phyloP scores from a whole-genome alignment of 805 yeast genomes.

The Lachancea meyersii region DNA sequence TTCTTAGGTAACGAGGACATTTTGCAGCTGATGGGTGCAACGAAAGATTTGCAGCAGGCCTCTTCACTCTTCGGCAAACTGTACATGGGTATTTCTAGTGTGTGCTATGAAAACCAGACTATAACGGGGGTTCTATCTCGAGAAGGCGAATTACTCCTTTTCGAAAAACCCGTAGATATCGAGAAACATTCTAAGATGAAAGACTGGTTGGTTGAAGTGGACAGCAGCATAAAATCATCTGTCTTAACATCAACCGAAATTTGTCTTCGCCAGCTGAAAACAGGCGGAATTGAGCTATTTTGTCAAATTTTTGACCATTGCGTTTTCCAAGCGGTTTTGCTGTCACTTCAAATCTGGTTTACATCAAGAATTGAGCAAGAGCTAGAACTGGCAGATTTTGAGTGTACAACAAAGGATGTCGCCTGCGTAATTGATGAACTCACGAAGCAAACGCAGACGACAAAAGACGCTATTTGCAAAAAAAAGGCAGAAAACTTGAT shows the following conservation, averaged over 20 bases:
- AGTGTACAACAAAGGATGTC: neutral
- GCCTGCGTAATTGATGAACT: neutral
- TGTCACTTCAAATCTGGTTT: slow-evolving; percentile 55
- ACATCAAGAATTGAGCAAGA: slow-evolving; percentile 28
- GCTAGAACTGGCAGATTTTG: neutral
- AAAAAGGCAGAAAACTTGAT: slow-evolving; percentile 53
- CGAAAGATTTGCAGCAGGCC: slow-evolving; percentile 40
- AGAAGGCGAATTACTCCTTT: slow-evolving; percentile 53
- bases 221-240: slow-evolving; percentile 44
- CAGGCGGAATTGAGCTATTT: slow-evolving; percentile 1
- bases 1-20: slow-evolving; percentile 89
- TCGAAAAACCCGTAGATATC: slow-evolving; percentile 41
- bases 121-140: slow-evolving; percentile 51
- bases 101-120: slow-evolving; percentile 34
- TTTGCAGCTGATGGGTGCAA: slow-evolving; percentile 71
- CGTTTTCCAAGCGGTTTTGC: slow-evolving; percentile 52
- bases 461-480: neutral
- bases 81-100: slow-evolving; percentile 55
- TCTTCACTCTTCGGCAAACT: slow-evolving; percentile 61
- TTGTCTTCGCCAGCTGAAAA: slow-evolving; percentile 28
- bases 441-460: neutral
- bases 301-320: slow-evolving; percentile 30
- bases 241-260: slow-evolving; percentile 34
- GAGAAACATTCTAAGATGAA: slow-evolving; percentile 39
- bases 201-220: slow-evolving; percentile 61